A percentile compares a stretch with the other conserved stretches of the same genome.
Conservation (phyloP, 352 stramenopile species). For the Lagenidium sp. region DNA sequence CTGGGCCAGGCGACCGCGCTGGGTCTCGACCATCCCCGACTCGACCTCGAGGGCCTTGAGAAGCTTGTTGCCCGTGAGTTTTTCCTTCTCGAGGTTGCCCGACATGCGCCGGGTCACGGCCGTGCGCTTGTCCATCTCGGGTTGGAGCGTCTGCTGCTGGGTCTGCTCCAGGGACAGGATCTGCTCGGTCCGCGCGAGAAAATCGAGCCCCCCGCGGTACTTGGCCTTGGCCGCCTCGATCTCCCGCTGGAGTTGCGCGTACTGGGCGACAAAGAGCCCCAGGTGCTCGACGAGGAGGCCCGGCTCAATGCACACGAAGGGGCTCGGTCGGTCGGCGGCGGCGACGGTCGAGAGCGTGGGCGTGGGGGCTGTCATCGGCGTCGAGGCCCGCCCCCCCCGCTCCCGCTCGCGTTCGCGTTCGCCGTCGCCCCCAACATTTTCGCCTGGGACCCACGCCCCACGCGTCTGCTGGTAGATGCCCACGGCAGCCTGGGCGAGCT, state of each 20-base stretch:
- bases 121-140: slow-evolving; percentile 36
- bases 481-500: slow-evolving; percentile 30
- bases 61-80: slow-evolving; percentile 38
- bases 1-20: slow-evolving; percentile 25
- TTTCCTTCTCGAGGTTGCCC: slow-evolving; percentile 47
- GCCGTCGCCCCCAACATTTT: not conserved
- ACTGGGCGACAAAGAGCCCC: slow-evolving; percentile 24
- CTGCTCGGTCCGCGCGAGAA: slow-evolving; percentile 43
- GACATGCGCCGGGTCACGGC: slow-evolving; percentile 44
- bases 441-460: not conserved
- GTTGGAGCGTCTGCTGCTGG: slow-evolving; percentile 36
- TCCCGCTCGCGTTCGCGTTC: too few species aligned
- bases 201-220: slow-evolving; percentile 28
- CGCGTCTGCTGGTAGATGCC: slow-evolving; percentile 28
- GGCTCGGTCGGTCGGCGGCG: slow-evolving; percentile 2
- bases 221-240: slow-evolving; percentile 22
- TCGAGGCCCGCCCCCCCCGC: too few species aligned
- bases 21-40: slow-evolving; percentile 18
- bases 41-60: slow-evolving; percentile 36
- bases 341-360: not conserved
- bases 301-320: slow-evolving; percentile 20
- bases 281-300: slow-evolving; percentile 56
- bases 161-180: slow-evolving; percentile 34
- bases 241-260: slow-evolving; percentile 15
- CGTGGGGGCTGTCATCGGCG: not conserved